A percentile compares a stretch with the other conserved stretches of the same genome.
These are phyloP conservation scores for Dissophora ornata DNA, from an alignment of 192 early-diverging fungal species.

Conservation along the genomic window DNA sequence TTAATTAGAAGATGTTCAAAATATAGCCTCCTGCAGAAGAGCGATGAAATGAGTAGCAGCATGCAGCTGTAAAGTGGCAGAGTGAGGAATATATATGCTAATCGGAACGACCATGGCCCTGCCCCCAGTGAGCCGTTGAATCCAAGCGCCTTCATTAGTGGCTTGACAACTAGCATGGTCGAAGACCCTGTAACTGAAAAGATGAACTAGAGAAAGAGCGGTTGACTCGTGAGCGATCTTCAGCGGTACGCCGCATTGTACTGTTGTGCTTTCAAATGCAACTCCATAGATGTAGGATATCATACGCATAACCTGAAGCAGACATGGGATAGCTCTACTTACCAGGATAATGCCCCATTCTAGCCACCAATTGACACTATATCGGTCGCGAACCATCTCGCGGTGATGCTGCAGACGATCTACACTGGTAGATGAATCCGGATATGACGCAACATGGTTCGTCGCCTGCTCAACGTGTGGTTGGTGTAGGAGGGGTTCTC, in stretches of 20 bases:
- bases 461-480: no score
- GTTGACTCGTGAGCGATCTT: no score
- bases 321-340: not conserved
- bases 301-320: no score
- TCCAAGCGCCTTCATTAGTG: constrained; percentile 29
- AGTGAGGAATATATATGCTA: constrained; percentile 40
- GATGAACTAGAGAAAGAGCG: constrained; percentile 22
- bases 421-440: no score
- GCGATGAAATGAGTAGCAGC: constrained; percentile 34
- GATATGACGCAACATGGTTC: no score
- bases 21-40: constrained; percentile 42
- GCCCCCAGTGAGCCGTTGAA: constrained; percentile 20
- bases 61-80: constrained; percentile 44
- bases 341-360: constrained; percentile 52
- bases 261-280: no score
- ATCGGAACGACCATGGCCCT: constrained; percentile 47
- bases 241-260: no score
- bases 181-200: constrained; percentile 54
- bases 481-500: no score
- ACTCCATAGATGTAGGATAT: no score
- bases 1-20: constrained; percentile 39
- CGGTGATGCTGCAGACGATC: constrained; percentile 44
- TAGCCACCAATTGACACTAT: constrained; percentile 50
- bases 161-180: constrained; percentile 41
- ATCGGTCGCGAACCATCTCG: constrained; percentile 42